Percentiles rank a stretch among this genome's conserved stretches.
phyloP scores from a whole-genome alignment of 2,329 filamentous ascomycete genomes.

The Cercospora berteroae region DNA sequence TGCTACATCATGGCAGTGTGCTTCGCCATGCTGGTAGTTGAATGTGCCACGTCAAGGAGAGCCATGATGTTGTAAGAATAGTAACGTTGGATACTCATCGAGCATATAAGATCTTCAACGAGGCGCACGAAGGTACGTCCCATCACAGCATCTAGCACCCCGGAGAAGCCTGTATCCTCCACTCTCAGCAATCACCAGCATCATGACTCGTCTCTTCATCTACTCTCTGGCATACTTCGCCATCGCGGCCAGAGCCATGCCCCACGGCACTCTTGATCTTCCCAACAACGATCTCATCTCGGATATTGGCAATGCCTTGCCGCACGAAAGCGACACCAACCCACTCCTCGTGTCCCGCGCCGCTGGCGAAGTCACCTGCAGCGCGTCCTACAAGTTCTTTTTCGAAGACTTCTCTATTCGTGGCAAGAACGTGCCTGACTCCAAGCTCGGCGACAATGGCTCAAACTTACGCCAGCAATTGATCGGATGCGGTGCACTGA shows the following conservation, averaged over 20 bases:
- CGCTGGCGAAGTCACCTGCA: background rate
- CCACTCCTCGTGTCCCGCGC: background rate
- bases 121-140: background rate
- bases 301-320: background rate
- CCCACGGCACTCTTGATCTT: background rate
- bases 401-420: background rate
- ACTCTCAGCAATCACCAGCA: background rate
- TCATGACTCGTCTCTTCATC: background rate
- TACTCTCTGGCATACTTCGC: background rate
- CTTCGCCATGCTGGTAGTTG: background rate
- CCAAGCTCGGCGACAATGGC: background rate
- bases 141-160: background rate
- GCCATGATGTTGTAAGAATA: background rate
- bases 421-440: background rate
- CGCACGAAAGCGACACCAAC: background rate
- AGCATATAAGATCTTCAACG: background rate
- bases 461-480: background rate
- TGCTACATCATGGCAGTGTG: background rate
- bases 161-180: background rate
- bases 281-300: background rate
- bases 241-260: background rate
- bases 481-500: background rate
- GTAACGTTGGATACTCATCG: background rate
- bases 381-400: background rate
- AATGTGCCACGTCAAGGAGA: background rate